A percentile compares a stretch with the other conserved stretches of the same genome.
These are phyloP conservation scores for Aleurites moluccanus DNA, from an alignment of 441 rosid genomes.

Conservation along the genomic window DNA sequence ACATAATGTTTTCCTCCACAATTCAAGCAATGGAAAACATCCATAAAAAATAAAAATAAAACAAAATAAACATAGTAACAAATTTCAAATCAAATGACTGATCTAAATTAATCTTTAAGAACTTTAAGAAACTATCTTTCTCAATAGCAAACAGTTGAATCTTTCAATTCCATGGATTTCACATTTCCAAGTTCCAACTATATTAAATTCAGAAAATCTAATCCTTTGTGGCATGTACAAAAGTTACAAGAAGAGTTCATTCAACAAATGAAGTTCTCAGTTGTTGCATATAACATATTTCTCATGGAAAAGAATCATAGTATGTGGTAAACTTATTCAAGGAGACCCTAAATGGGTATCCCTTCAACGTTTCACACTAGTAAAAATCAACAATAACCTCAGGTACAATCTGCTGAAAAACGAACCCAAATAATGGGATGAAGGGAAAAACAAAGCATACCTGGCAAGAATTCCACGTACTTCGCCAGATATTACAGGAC, in stretches of 20 bases:
- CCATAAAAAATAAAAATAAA: no score
- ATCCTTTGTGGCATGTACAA: no score
- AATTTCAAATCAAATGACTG: no score
- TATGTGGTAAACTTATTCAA: constrained; percentile 49
- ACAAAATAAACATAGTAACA: no score
- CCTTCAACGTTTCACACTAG: constrained; percentile 59
- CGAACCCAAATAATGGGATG: constrained; percentile 42
- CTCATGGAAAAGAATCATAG: constrained; percentile 39
- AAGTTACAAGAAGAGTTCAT: background rate
- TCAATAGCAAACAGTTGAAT: background rate
- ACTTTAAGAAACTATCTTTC: no score
- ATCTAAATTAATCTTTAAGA: no score
- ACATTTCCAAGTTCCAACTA: no score
- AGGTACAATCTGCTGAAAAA: constrained; percentile 62
- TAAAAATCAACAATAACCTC: constrained; percentile 49
- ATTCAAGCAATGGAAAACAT: no score
- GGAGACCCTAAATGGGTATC: constrained; percentile 71
- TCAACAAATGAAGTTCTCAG: constrained; percentile 7
- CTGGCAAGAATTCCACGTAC: constrained; percentile 42
- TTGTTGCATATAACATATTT: constrained; percentile 29
- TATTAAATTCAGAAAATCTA: no score
- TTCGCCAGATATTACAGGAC: constrained; percentile 47
- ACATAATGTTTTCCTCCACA: no score
- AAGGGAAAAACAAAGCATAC: constrained; percentile 32
- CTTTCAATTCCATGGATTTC: no score